Evolutionary conservation across 2,329 filamentous ascomycete genomes (phyloP).

Genomic region (Fusarium agapanthi): DNA sequence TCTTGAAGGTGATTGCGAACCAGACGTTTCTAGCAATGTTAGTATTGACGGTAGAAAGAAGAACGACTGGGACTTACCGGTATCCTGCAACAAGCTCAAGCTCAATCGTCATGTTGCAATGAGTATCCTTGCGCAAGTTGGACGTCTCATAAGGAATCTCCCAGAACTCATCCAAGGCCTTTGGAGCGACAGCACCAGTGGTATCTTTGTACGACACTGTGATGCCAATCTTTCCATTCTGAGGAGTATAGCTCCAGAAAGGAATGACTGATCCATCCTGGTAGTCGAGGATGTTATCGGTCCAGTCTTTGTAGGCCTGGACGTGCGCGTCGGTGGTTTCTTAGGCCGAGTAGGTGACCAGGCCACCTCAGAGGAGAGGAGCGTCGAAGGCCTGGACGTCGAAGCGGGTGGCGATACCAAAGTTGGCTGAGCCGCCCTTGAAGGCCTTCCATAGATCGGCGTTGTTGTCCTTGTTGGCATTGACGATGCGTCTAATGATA

Average conservation of each 20-base stretch:
- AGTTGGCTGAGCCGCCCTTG: conserved; percentile 27
- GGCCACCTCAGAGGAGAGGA: conserved; percentile 26
- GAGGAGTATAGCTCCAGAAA: conserved; percentile 15
- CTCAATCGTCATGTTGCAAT: conserved; percentile 13
- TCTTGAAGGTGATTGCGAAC: conserved; percentile 16
- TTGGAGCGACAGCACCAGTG: neutral
- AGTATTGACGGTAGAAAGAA: rapidly evolving
- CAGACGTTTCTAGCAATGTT: neutral
- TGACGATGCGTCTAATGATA: neutral
- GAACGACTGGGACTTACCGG: neutral
- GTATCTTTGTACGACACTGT: conserved; percentile 11
- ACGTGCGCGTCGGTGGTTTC: conserved; percentile 21
- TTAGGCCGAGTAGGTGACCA: conserved; percentile 19
- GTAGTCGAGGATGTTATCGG: conserved; percentile 2
- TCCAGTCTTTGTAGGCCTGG: conserved; percentile 24
- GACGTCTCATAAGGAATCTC: conserved; percentile 4
- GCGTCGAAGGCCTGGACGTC: conserved; percentile 28
- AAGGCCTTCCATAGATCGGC: conserved; percentile 25
- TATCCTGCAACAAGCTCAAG: conserved; percentile 13
- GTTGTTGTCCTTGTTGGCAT: conserved; percentile 27
- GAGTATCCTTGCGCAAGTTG: conserved; percentile 8
- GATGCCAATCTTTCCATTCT: conserved; percentile 1
- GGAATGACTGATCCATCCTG: conserved; percentile 13
- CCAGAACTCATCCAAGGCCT: conserved; percentile 4
- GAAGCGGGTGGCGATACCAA: conserved; percentile 31